These are phyloP conservation scores for Glycine soja DNA, from an alignment of 306 rosid genomes.

Conservation along the genomic window DNA sequence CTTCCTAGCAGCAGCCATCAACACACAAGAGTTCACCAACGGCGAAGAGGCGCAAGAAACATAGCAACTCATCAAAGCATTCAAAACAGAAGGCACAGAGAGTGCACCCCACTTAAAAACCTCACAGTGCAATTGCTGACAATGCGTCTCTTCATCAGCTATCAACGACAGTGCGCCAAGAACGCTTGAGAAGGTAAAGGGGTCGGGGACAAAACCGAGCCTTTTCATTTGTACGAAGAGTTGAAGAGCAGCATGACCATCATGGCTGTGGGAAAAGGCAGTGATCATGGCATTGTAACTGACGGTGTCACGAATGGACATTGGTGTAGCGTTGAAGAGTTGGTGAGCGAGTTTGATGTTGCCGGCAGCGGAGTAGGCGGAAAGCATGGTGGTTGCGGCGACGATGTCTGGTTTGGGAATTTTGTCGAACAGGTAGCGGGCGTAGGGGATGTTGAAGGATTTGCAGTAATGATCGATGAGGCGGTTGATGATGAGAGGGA, in stretches of 20 bases:
- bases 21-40: conserved; percentile 8
- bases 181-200: conserved; percentile 51
- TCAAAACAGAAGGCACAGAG: conserved; percentile 43
- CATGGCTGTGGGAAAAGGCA: conserved; percentile 47
- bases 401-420: conserved; percentile 55
- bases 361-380: conserved; percentile 54
- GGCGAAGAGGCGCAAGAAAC: conserved; percentile 54
- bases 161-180: conserved; percentile 45
- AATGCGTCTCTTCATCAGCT: conserved; percentile 54
- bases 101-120: conserved; percentile 47
- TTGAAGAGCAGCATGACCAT: conserved; percentile 56
- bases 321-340: conserved; percentile 49
- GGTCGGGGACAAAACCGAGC: conserved; percentile 47
- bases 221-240: conserved; percentile 52
- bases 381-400: conserved; percentile 53
- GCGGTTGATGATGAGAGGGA: conserved; percentile 65
- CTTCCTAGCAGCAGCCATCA: conserved; percentile 59
- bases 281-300: conserved; percentile 68
- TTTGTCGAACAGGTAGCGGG: conserved; percentile 62
- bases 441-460: conserved; percentile 59
- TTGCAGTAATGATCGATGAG: conserved; percentile 60
- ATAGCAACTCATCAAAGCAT: conserved; percentile 48
- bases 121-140: conserved; percentile 56
- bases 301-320: conserved; percentile 50
- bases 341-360: conserved; percentile 51